phyloP scores from a whole-genome alignment of 176 grass and related monocot genomes.

The Phyllostachys edulis region DNA sequence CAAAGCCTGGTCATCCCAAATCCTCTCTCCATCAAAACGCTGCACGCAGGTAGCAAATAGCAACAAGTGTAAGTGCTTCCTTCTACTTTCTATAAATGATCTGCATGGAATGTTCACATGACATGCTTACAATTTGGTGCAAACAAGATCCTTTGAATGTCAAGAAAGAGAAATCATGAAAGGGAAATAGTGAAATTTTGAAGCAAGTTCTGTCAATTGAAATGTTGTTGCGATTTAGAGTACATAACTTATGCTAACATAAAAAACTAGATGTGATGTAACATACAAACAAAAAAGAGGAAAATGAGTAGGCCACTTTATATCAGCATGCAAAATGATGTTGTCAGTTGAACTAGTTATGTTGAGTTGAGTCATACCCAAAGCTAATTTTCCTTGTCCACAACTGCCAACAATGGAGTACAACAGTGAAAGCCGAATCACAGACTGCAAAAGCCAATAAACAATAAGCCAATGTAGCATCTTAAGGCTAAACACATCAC shows the following conservation, averaged over 20 bases:
- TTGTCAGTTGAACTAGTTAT: slow-evolving; percentile 20
- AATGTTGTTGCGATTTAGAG: slow-evolving; percentile 1
- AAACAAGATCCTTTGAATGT: neutral
- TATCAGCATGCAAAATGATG: neutral
- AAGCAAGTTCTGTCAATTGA: neutral
- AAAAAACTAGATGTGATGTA: neutral
- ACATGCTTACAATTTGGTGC: neutral
- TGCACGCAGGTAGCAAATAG: neutral
- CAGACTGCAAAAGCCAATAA: neutral
- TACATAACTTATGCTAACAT: neutral
- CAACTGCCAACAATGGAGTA: neutral
- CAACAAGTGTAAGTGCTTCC: neutral
- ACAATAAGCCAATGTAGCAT: neutral
- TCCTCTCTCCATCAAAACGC: neutral
- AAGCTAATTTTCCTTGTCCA: slow-evolving; percentile 2
- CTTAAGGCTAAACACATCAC: neutral
- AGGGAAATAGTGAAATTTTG: neutral
- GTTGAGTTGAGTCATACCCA: neutral
- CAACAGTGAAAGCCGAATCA: neutral
- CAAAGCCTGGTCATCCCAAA: neutral
- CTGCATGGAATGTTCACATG: neutral
- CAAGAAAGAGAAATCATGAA: neutral
- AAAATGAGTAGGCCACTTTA: neutral
- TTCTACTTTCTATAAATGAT: slow-evolving; percentile 1
- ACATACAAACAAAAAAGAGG: neutral